These are phyloP conservation scores for Epichloe aotearoae DNA, from an alignment of 2,329 filamentous ascomycete species.

Conservation along the genomic window DNA sequence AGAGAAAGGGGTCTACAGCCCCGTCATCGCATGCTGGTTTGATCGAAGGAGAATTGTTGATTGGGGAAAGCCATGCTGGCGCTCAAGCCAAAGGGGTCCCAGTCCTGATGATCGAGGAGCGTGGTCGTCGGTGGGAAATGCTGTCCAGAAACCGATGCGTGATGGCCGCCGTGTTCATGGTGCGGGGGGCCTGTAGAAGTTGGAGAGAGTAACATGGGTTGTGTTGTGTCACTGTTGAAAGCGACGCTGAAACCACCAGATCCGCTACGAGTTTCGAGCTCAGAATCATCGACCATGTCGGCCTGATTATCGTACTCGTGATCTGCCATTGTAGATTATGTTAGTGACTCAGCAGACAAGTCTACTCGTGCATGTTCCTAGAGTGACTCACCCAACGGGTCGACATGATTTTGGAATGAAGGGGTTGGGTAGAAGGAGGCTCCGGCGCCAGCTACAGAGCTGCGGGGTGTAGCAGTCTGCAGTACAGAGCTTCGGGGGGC, in stretches of 20 bases:
- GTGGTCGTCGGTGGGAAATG: constrained; percentile 52
- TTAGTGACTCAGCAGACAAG: constrained; percentile 43
- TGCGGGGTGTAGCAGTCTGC: constrained; percentile 22
- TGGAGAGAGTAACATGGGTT: constrained; percentile 29
- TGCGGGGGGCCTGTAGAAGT: constrained; percentile 24
- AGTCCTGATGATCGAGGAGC: constrained; percentile 69
- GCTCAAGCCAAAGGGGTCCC: constrained; percentile 84
- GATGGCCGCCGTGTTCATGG: constrained; percentile 25
- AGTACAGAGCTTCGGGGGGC: constrained; percentile 20
- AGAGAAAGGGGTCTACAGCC: not conserved
- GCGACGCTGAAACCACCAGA: constrained; percentile 51
- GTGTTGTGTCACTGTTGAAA: constrained; percentile 34
- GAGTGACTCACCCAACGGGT: constrained; percentile 79
- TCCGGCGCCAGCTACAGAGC: constrained; percentile 24
- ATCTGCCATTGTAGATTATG: constrained; percentile 56
- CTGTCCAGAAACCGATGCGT: constrained; percentile 16
- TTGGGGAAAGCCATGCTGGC: constrained; percentile 93
- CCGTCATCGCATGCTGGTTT: constrained; percentile 36
- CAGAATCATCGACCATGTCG: constrained; percentile 76
- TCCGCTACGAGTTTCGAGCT: constrained; percentile 53
- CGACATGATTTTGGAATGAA: constrained; percentile 80
- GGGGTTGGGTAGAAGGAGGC: constrained; percentile 66
- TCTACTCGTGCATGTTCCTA: constrained; percentile 23
- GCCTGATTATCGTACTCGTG: constrained; percentile 91
- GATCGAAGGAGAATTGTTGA: constrained; percentile 64